Evolutionary conservation across 768 basidiomycete genomes (phyloP).

Genomic region (Suillus paluster): DNA sequence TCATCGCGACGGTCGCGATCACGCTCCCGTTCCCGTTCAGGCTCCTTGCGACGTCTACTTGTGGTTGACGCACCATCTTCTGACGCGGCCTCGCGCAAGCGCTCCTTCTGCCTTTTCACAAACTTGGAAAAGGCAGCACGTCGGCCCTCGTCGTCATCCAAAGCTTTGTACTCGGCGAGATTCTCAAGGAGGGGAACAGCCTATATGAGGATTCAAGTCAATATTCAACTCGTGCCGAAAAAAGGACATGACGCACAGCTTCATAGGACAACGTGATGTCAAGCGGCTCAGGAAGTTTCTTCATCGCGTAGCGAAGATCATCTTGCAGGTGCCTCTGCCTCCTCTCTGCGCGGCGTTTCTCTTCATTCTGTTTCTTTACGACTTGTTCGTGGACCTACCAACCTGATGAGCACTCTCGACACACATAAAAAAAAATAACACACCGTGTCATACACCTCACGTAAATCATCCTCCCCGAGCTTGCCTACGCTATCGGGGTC

Average conservation of each 20-base stretch:
- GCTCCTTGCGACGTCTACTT: conserved; percentile 82
- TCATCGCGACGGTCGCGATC: conserved; percentile 44
- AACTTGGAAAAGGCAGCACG: conserved; percentile 86
- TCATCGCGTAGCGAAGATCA: conserved; percentile 93
- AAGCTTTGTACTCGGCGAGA: conserved; percentile 82
- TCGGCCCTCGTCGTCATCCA: conserved; percentile 87
- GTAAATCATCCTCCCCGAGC: conserved; percentile 56
- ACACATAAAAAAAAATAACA: conserved; percentile 26
- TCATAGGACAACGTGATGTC: conserved; percentile 81
- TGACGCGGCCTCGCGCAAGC: conserved; percentile 73
- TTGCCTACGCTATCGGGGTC: conserved; percentile 55
- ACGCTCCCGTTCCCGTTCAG: conserved; percentile 51
- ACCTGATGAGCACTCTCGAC: conserved; percentile 5
- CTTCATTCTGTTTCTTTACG: conserved; percentile 78
- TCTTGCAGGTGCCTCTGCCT: conserved; percentile 89
- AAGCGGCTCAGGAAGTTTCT: conserved; percentile 83
- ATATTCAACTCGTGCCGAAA: neutral
- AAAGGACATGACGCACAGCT: conserved; percentile 53
- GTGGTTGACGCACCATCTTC: conserved; percentile 84
- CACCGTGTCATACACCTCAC: conserved; percentile 66
- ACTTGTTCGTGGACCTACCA: conserved; percentile 73
- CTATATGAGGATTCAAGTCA: conserved; percentile 40
- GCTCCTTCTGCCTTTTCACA: conserved; percentile 91
- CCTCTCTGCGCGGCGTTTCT: conserved; percentile 84
- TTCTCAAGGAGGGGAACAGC: conserved; percentile 77